Conservation (phyloP, 148 eudicot species). For the Nepenthes mirabilis region DNA sequence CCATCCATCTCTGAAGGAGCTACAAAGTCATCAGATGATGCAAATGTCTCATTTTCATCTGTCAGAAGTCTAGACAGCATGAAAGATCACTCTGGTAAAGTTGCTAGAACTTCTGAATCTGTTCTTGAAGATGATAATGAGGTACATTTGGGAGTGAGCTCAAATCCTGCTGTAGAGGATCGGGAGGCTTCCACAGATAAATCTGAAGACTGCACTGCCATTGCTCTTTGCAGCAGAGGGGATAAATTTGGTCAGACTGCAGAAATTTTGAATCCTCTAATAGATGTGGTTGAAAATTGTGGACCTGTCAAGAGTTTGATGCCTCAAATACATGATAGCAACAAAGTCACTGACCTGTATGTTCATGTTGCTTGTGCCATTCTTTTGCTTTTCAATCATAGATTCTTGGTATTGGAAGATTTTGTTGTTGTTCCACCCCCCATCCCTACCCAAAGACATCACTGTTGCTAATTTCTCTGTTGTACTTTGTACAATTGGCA, state of each 20-base stretch:
- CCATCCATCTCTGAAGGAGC: not conserved
- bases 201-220: not conserved
- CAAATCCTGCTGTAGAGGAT: constrained; percentile 6
- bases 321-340: constrained; percentile 11
- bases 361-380: constrained; percentile 7
- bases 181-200: not conserved
- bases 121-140: constrained; percentile 11
- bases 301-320: constrained; percentile 10
- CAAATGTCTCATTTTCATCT: too few species aligned
- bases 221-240: constrained; percentile 6
- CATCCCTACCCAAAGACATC: too few species aligned
- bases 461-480: too few species aligned
- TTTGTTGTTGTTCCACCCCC: too few species aligned
- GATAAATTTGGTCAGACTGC: constrained; percentile 10
- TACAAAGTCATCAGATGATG: not conserved
- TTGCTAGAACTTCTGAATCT: constrained; percentile 7
- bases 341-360: constrained; percentile 36
- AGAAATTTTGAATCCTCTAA: constrained; percentile 12
- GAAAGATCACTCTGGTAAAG: not conserved
- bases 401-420: too few species aligned
- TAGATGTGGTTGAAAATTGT: constrained; percentile 7
- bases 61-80: too few species aligned
- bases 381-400: not conserved
- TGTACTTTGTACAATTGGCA: too few species aligned
- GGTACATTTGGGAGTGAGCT: constrained; percentile 10